Base-by-base conservation (phyloP, 495 filamentous ascomycete species). In the Penicillium macrosclerotiorum region DNA sequence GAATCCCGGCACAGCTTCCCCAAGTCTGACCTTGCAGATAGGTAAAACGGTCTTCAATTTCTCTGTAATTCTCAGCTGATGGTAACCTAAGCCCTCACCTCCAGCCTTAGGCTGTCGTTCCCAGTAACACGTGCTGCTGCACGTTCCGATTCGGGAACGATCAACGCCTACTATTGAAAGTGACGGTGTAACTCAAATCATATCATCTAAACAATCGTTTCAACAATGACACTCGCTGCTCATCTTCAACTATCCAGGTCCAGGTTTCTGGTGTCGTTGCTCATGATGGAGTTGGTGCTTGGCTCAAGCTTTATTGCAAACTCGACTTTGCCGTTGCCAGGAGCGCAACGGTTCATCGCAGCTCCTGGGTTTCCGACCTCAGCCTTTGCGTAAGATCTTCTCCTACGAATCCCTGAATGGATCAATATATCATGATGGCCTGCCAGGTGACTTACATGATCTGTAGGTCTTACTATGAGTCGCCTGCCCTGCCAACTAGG, bases 281-380 rank as follows among this genome's bases (percentile, higher is more conserved):
- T 48, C 23, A 45, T 38, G 18, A 38, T 55, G 42, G 55, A 57
- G 35, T 45, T 49, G 4, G 8, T 57, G 16, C 24, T 60, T 24
- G 36, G 37, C 23, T 11, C 25, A 18, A 16, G 16, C 22, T 30
- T 27, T 17, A 7, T 30, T 41, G 25, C 30, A 19, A 41, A 37
- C 37, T 34, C 38, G 0, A 40, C 51, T 8, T 38, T 42, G 9
- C 48, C 46, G 1, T 41, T 65, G 0, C 60, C 65, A 27, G 75
- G 74, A n/a, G 55, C 52, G 12, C 49, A 70, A 4, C 72, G 68
- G 3, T 83, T 69, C 40, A 68, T 75, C 8, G 78, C 77, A 7
- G 68, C 71, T 0, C 63, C 73, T 7, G 73, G 68, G 8, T 82
- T 81, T 49, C 78, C 78, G 5, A 80, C 78, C 2, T 69, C 69